Evolutionary conservation across 306 rosid genomes (phyloP).

Genomic region (Cucurbita pepo): DNA sequence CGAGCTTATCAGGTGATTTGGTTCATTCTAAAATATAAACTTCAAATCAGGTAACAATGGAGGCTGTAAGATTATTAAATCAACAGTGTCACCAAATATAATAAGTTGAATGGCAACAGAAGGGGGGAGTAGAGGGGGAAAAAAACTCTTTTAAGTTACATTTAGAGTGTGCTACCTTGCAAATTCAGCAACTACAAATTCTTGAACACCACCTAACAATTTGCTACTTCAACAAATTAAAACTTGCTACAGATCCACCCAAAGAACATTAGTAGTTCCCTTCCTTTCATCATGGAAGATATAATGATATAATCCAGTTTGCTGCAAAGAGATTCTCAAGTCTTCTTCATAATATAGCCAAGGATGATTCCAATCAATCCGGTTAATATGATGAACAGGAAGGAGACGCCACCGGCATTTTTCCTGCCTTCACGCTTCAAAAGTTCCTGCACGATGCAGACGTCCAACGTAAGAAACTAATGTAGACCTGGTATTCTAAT

Average conservation of each 20-base stretch:
- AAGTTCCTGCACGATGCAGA: conserved; percentile 45
- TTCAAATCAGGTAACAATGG: conserved; percentile 1
- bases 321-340: not conserved
- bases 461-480: not conserved
- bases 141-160: conserved; percentile 33
- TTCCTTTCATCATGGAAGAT: conserved; percentile 6
- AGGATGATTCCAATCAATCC: conserved; percentile 5
- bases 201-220: conserved; percentile 21
- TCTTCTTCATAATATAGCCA: conserved; percentile 7
- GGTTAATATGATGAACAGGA: conserved; percentile 9
- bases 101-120: conserved; percentile 20
- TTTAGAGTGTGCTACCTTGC: conserved; percentile 40
- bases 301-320: conserved; percentile 2
- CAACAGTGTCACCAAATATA: conserved; percentile 16
- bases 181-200: conserved; percentile 28
- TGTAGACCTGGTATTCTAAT: not conserved
- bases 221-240: conserved; percentile 36
- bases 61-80: conserved; percentile 16
- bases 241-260: conserved; percentile 12
- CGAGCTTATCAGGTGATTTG: not conserved
- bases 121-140: conserved; percentile 3
- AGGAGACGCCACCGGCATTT: conserved; percentile 50
- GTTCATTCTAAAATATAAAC: not conserved
- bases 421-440: conserved; percentile 53
- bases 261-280: conserved; percentile 15